phyloP scores from a whole-genome alignment of 768 basidiomycete genomes.

The Pleurotus pulmonarius region DNA sequence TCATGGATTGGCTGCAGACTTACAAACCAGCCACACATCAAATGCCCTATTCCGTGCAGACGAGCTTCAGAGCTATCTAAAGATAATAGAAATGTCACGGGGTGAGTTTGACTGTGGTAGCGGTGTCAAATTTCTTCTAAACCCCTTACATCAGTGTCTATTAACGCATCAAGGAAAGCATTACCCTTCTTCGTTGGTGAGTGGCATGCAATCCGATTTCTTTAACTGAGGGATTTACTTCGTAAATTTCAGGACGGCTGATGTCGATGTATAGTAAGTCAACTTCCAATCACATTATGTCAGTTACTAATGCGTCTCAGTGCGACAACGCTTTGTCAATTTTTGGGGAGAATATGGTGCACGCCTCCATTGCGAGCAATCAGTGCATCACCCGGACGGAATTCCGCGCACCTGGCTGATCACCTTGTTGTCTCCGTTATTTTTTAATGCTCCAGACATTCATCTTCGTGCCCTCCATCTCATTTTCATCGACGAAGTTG shows the following conservation, averaged over 20 bases:
- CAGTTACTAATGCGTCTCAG: slow-evolving; percentile 21
- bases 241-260: too few relatives aligned
- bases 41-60: not conserved
- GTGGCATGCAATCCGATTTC: too few relatives aligned
- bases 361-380: slow-evolving; percentile 30
- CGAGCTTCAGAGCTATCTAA: not conserved
- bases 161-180: not conserved
- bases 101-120: too few relatives aligned
- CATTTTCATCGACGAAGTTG: slow-evolving; percentile 44
- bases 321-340: slow-evolving; percentile 31
- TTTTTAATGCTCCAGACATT: slow-evolving; percentile 40
- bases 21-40: not conserved
- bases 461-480: slow-evolving; percentile 38
- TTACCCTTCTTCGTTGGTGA: slow-evolving; percentile 8
- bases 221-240: too few relatives aligned
- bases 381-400: slow-evolving; percentile 8
- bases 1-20: too few relatives aligned
- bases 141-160: too few relatives aligned
- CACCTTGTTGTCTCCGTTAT: slow-evolving; percentile 27
- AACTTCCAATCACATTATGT: too few relatives aligned
- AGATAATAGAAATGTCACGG: not conserved
- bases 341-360: slow-evolving; percentile 40
- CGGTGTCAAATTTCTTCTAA: too few relatives aligned
- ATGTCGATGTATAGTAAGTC: not conserved
- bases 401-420: slow-evolving; percentile 23